phyloP scores from a whole-genome alignment of 2,329 filamentous ascomycete genomes.

The Ophiocordyceps camponoti-saundersi region DNA sequence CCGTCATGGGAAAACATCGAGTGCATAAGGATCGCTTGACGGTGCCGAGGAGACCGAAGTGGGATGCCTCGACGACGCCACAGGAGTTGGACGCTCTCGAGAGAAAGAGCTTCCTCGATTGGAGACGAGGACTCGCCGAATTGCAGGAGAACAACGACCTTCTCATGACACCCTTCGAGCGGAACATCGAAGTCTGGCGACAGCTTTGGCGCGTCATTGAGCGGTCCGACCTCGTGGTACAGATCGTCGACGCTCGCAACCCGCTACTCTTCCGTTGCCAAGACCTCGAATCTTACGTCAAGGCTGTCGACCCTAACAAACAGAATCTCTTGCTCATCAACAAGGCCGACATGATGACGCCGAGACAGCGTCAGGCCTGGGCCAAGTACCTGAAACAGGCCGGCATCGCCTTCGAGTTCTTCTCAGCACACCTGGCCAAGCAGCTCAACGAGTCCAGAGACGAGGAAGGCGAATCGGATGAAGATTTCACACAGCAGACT shows the following conservation, averaged over 20 bases:
- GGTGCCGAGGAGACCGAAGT: slow-evolving; percentile 75
- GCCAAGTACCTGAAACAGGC: slow-evolving; percentile 69
- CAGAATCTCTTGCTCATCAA: slow-evolving; percentile 88
- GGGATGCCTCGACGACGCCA: slow-evolving; percentile 74
- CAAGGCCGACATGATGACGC: slow-evolving; percentile 98
- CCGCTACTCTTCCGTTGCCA: slow-evolving; percentile 87
- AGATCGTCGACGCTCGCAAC: slow-evolving; percentile 95
- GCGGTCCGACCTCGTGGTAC: slow-evolving; percentile 83
- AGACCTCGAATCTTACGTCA: slow-evolving; percentile 86
- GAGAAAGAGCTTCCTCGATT: slow-evolving; percentile 65
- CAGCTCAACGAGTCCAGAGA: slow-evolving; percentile 65
- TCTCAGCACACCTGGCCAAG: slow-evolving; percentile 84
- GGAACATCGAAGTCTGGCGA: slow-evolving; percentile 94
- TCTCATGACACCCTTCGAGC: slow-evolving; percentile 93
- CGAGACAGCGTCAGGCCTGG: slow-evolving; percentile 67
- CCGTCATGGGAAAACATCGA: slow-evolving; percentile 63
- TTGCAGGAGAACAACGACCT: slow-evolving; percentile 87
- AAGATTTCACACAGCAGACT: slow-evolving; percentile 7
- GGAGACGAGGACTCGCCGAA: slow-evolving; percentile 81
- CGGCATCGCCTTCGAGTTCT: slow-evolving; percentile 84
- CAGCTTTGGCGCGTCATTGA: slow-evolving; percentile 98
- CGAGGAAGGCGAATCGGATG: slow-evolving; percentile 30
- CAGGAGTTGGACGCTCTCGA: slow-evolving; percentile 66
- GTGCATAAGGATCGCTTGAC: slow-evolving; percentile 65
- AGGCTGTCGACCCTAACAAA: slow-evolving; percentile 77